A percentile compares a stretch with the other conserved stretches of the same genome.
phyloP scores from a whole-genome alignment of 2,329 filamentous ascomycete species.

The Xylariaceae sp. region DNA sequence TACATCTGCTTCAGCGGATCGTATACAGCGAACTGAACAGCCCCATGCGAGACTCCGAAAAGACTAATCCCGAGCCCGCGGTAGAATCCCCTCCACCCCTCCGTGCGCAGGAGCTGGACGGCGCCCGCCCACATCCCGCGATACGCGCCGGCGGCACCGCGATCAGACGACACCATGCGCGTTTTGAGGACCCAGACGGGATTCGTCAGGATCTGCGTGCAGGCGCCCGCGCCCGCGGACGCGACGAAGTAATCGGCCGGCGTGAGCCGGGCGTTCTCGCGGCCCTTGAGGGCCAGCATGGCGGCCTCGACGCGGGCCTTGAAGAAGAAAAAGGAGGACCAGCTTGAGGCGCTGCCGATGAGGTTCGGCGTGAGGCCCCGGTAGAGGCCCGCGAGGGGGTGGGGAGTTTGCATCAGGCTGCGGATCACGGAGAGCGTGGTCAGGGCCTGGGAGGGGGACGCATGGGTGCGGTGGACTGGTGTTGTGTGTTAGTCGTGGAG shows the following conservation, averaged over 20 bases:
- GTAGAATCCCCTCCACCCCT: constrained; percentile 80
- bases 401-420: constrained; percentile 44
- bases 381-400: constrained; percentile 68
- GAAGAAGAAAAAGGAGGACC: constrained; percentile 88
- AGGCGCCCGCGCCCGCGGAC: constrained; percentile 62
- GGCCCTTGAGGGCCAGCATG: constrained; percentile 35
- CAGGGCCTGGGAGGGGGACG: constrained; percentile 36
- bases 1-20: constrained; percentile 61
- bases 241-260: constrained; percentile 75
- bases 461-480: constrained; percentile 45
- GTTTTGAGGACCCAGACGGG: constrained; percentile 99
- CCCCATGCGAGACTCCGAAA: constrained; percentile 84
- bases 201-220: constrained; percentile 81
- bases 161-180: constrained; percentile 85
- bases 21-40: constrained; percentile 94
- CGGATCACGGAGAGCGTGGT: constrained; percentile 51
- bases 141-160: constrained; percentile 71
- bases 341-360: constrained; percentile 82
- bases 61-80: constrained; percentile 77
- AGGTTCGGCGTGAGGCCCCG: constrained; percentile 86
- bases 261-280: constrained; percentile 36
- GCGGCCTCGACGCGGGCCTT: constrained; percentile 51
- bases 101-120: constrained; percentile 57
- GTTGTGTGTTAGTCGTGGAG: constrained; percentile 9
- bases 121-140: constrained; percentile 68